Conservation (phyloP, 1,139 yeast genomes). For the Sugiyamaella japonica region DNA sequence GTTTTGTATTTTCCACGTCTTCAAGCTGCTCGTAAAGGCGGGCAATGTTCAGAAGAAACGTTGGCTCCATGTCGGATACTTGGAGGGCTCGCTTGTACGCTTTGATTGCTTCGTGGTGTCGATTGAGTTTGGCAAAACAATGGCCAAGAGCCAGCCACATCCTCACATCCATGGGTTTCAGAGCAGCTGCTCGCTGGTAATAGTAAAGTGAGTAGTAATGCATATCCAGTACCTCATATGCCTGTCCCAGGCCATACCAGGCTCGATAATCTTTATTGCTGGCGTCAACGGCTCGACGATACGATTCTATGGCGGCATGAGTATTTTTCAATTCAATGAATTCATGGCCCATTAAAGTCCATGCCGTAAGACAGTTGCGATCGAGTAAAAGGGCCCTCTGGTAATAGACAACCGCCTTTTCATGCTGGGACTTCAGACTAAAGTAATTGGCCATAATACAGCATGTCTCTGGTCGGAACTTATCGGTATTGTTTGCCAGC, state of each 20-base stretch:
- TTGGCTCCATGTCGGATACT: slow-evolving; percentile 50
- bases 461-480: slow-evolving; percentile 91
- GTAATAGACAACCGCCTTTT: slow-evolving; percentile 89
- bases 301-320: slow-evolving; percentile 96
- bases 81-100: slow-evolving; percentile 53
- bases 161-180: slow-evolving; percentile 85
- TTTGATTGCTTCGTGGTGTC: slow-evolving; percentile 62
- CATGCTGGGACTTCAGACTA: slow-evolving; percentile 89
- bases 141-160: slow-evolving; percentile 97
- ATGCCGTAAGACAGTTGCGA: slow-evolving; percentile 81
- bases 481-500: slow-evolving; percentile 77
- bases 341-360: slow-evolving; percentile 99
- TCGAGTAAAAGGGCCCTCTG: slow-evolving; percentile 84
- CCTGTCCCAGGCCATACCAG: slow-evolving; percentile 98
- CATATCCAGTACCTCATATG: slow-evolving; percentile 96
- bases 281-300: slow-evolving; percentile 88
- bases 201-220: slow-evolving; percentile 88
- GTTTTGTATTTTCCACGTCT: slow-evolving; percentile 55
- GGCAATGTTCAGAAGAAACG: slow-evolving; percentile 68
- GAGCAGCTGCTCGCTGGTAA: slow-evolving; percentile 85
- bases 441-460: slow-evolving; percentile 93
- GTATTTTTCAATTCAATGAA: slow-evolving; percentile 94
- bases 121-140: slow-evolving; percentile 80
- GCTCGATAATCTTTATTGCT: slow-evolving; percentile 91
- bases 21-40: slow-evolving; percentile 59